Evolutionary conservation across 495 filamentous ascomycete genomes (phyloP), one percentile per base, ranked within the genome.

Genomic region (Immersiella caudata): DNA sequence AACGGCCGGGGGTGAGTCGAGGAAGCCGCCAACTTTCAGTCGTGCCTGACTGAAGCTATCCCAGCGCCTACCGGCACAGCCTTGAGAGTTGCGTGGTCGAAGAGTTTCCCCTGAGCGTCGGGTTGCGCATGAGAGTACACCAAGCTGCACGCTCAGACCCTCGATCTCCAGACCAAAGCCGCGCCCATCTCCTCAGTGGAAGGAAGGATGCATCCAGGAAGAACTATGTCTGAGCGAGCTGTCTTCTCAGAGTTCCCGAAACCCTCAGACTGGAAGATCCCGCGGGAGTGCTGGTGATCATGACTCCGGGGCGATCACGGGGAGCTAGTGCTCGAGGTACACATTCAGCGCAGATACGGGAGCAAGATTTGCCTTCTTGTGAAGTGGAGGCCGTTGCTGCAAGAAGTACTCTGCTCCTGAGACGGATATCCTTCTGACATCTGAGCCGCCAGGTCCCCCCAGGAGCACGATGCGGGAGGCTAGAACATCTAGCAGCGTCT

Each of bases 121-220:
- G 22, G 51, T 58, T 56, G 35, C 51, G 52, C 52, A 54, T 40
- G 22, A 12, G 22, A n/a, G 27, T 8, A 64, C 20, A 9, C 20
- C 49, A 20, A 56, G 25, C 63, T 65, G 63, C 52, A 56, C 63
- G 63, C 63, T 65, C 63, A 65, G 63, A 65, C 63, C 51, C 22
- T 21, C 51, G 63, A 65, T 57, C n/a, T 46, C n/a, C 29, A 29
- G 22, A 57, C 18, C 16, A 16, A 25, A 54, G 9, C 62, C 33
- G 26, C 36, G 2, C 18, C 22, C 36, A 22, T 46, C 63, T 14
- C 26, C 21, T 16, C 16, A 24, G 18, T 22, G 22, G 56, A 40
- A 20, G 36, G 40, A n/a, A 46, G 35, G 21, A 8, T 25, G 29
- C 20, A 46, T 57, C 51, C 36, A 25, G 36, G 52, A 58, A 33